Evolutionary conservation across 73 alveolate species (phyloP).

Genomic region (Tetrahymena thermophila): DNA sequence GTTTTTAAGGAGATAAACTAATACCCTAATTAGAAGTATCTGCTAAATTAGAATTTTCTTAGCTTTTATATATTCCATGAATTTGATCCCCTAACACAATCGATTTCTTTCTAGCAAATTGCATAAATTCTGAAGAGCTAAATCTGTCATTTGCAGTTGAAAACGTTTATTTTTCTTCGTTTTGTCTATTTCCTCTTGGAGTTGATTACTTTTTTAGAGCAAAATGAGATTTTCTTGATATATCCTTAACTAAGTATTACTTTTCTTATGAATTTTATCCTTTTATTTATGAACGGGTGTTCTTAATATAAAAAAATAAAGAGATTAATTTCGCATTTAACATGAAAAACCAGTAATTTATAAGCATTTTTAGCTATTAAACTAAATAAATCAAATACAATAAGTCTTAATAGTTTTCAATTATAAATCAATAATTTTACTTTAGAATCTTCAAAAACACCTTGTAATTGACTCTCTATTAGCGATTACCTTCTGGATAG

Average conservation of each 20-base stretch:
- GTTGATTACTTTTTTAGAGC: background rate
- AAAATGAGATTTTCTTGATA: background rate
- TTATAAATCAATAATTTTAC: background rate
- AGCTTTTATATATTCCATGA: background rate
- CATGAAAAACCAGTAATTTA: background rate
- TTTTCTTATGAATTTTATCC: background rate
- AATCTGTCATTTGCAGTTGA: background rate
- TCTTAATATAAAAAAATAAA: background rate
- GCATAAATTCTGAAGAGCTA: background rate
- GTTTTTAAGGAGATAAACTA: background rate
- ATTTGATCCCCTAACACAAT: background rate
- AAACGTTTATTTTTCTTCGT: background rate
- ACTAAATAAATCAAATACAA: too few relatives aligned
- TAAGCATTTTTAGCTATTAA: background rate
- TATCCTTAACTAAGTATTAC: background rate
- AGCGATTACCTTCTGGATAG: background rate
- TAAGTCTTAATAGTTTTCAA: background rate
- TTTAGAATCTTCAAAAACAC: background rate
- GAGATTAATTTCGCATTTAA: background rate
- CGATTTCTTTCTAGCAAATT: background rate
- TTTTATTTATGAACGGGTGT: background rate
- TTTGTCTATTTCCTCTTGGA: background rate
- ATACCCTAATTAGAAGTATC: background rate
- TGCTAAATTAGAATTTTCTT: background rate
- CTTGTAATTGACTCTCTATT: background rate